phyloP scores from a whole-genome alignment of 768 basidiomycete species.

The Boletus subcaerulescens region DNA sequence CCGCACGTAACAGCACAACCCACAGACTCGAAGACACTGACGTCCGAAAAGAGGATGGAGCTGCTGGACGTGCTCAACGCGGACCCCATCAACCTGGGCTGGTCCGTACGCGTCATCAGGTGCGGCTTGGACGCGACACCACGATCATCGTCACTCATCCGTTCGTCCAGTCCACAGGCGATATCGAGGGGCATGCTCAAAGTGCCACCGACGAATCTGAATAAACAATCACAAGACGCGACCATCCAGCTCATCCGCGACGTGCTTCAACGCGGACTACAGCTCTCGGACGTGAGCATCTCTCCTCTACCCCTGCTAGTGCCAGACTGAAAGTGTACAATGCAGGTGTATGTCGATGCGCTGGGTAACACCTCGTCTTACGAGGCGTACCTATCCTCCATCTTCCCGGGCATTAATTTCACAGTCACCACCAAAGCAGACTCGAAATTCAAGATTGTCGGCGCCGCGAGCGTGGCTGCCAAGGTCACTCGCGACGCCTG shows the following conservation, averaged over 20 bases:
- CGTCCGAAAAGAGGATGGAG: slow-evolving; percentile 59
- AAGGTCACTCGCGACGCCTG: slow-evolving; percentile 95
- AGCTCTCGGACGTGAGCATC: slow-evolving; percentile 65
- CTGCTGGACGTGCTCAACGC: slow-evolving; percentile 67
- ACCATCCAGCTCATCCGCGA: slow-evolving; percentile 87
- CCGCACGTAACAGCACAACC: not conserved
- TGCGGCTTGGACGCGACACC: slow-evolving; percentile 19
- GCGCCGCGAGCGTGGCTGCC: slow-evolving; percentile 96
- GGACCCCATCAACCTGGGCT: slow-evolving; percentile 68
- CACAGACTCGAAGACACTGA: slow-evolving; percentile 90
- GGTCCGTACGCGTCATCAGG: slow-evolving; percentile 82
- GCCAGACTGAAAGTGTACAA: not conserved
- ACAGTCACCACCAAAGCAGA: slow-evolving; percentile 94
- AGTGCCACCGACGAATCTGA: slow-evolving; percentile 80
- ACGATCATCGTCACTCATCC: not conserved
- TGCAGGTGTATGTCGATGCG: slow-evolving; percentile 92
- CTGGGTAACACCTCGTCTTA: slow-evolving; percentile 86
- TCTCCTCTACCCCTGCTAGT: not conserved
- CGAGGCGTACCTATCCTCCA: slow-evolving; percentile 72
- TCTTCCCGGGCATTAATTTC: slow-evolving; percentile 84
- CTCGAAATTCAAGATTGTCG: slow-evolving; percentile 93
- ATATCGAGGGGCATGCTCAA: slow-evolving; percentile 92
- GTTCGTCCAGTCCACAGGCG: slow-evolving; percentile 67
- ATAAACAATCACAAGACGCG: slow-evolving; percentile 84
- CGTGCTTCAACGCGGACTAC: slow-evolving; percentile 75